Evolutionary conservation across 306 rosid species (phyloP), one percentile per base, ranked within the genome.

Genomic region (Begonia peltatifolia): DNA sequence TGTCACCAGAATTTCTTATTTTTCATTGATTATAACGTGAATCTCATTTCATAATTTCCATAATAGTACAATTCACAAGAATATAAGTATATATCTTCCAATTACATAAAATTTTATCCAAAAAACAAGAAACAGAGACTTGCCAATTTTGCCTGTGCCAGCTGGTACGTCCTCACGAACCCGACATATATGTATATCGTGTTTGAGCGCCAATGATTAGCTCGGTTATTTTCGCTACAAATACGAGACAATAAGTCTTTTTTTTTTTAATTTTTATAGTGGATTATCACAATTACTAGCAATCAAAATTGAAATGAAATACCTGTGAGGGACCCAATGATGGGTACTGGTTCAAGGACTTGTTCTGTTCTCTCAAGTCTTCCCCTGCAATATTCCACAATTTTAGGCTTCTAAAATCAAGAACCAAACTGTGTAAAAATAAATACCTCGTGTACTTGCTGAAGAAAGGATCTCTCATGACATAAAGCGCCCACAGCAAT

Each of bases 391-490:
- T 11, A 53, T 56, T 52, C 12, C 18, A 55, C 54, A 48, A 66
- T 3, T 60, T 43, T 47, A 18, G 52, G 11, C 17, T n/a, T 50
- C 46, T 2, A 57, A 13, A 9, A 20, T 46, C 49, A 46, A 3
- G 49, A 46, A 11, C 49, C 4, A 30, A 5, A 30, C 9, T 30
- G 38, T 30, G 38, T 30, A 0, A 30, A 30, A 30, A 30, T 30
- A 7, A 5, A 25, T 49, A 46, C 99, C 99, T 80, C 38, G 85
- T 86, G 67, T 75, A 79, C 75, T 78, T 78, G 88, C 62, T 76
- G 66, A 92, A 92, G 74, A 92, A 86, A 14, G 99, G 99, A 72
- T 92, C 96, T 75, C 96, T 80, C 99, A 92, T 75, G 59, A 92
- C 71, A 81, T 86, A 92, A 66, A 92, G 87, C 42, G 68, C 83